Evolutionary conservation across 78 protist species (phyloP).

Genomic region (Dictyostelium brefeldianum): DNA sequence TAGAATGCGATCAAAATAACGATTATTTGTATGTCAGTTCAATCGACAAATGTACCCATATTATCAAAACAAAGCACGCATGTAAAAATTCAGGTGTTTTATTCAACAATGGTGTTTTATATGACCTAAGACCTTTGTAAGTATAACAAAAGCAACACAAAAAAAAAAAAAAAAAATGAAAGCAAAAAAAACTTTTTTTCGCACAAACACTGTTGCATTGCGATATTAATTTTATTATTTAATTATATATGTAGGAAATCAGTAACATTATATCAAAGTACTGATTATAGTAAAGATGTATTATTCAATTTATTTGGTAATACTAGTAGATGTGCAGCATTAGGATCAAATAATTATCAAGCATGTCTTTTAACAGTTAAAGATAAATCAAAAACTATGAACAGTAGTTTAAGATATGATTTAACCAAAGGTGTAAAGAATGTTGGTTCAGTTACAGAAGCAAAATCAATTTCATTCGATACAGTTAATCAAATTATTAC

Average conservation of each 20-base stretch:
- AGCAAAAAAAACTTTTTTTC: neutral
- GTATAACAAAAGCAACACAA: too few species aligned
- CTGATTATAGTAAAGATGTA: neutral
- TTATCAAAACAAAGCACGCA: neutral
- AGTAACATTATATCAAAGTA: neutral
- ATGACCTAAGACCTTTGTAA: neutral
- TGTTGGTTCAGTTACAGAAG: neutral
- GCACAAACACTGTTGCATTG: neutral
- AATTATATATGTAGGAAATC: neutral
- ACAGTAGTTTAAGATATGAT: neutral
- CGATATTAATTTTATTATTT: neutral
- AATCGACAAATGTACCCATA: neutral
- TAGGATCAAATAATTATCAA: neutral
- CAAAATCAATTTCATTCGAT: neutral
- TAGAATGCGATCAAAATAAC: neutral
- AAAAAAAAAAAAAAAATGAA: too few species aligned
- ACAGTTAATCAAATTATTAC: neutral
- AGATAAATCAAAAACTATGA: neutral
- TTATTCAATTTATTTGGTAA: neutral
- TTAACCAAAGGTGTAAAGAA: neutral
- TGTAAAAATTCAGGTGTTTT: neutral
- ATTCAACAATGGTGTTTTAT: neutral
- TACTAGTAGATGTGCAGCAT: neutral
- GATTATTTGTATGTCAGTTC: neutral
- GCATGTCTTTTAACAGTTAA: neutral